These are phyloP conservation scores for Chrysoporthe austroafricana DNA, from an alignment of 2,329 filamentous ascomycete genomes.

Conservation along the genomic window DNA sequence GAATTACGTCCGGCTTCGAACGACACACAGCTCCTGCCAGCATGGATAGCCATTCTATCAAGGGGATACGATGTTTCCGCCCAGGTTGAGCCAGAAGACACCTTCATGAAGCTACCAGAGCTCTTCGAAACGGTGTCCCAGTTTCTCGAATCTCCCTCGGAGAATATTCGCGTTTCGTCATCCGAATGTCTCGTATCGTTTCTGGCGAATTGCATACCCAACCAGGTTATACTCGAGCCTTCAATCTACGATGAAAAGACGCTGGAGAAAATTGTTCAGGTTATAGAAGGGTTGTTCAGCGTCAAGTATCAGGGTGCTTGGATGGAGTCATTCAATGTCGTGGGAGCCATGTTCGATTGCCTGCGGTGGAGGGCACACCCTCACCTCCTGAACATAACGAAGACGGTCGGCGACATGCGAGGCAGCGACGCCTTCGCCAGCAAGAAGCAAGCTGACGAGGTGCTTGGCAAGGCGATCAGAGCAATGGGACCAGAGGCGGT, in stretches of 20 bases:
- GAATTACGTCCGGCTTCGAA: slow-evolving; percentile 90
- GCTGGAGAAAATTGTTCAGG: slow-evolving; percentile 77
- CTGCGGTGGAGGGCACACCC: slow-evolving; percentile 84
- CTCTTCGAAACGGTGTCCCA: slow-evolving; percentile 79
- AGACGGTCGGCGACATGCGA: slow-evolving; percentile 82
- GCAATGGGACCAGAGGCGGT: slow-evolving; percentile 90
- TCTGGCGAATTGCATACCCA: slow-evolving; percentile 85
- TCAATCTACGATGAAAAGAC: slow-evolving; percentile 92
- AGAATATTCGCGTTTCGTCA: slow-evolving; percentile 92
- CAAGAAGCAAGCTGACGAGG: slow-evolving; percentile 92
- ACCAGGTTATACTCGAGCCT: slow-evolving; percentile 81
- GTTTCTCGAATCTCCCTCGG: slow-evolving; percentile 84
- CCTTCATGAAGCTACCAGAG: slow-evolving; percentile 85
- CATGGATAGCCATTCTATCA: slow-evolving; percentile 95
- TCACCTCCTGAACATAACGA: slow-evolving; percentile 74
- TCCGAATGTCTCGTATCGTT: slow-evolving; percentile 96
- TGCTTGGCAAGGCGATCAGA: slow-evolving; percentile 83
- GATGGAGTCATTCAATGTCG: slow-evolving; percentile 90
- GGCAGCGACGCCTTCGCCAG: slow-evolving; percentile 86
- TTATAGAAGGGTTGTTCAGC: slow-evolving; percentile 74
- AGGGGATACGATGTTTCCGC: slow-evolving; percentile 92
- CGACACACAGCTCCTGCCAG: slow-evolving; percentile 90
- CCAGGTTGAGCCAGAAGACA: slow-evolving; percentile 86
- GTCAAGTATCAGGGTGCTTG: slow-evolving; percentile 94
- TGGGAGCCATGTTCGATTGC: slow-evolving; percentile 84